Base-by-base conservation (phyloP, 257 asterid species). In the Solanum rostratum region DNA sequence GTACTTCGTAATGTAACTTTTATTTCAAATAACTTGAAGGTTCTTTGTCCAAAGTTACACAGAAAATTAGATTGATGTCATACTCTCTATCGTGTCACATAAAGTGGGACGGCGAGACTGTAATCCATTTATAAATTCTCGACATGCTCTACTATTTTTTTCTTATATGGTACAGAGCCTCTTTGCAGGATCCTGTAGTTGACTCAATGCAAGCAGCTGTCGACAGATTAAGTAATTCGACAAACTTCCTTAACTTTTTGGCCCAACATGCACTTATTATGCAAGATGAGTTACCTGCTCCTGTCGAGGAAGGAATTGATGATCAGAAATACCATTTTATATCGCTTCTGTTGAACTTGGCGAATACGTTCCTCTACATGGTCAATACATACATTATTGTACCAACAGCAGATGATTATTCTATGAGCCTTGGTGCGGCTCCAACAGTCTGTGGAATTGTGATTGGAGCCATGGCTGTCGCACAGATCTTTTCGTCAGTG, bases 251-350 rank as follows among this genome's bases (percentile, higher is more conserved):
- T 24, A 88, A 90, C 89, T 97, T 92, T 85, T 84, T 97, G 86
- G 99, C 96, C 6, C 98, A 97, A 85, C 99, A 97, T 91, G 99
- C 99, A 60, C 96, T 97, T 88, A 97, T 97, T 86, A 93, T 95
- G 97, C 98, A 93, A 79, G 99, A 97, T 60, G 98, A 95, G 86
- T 89, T 95, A 83, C 98, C 98, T 39, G 86, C 90, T 81, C 85
- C 91, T 53, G 82, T 84, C 41, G 98, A 93, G 53, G 98, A 94
- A 59, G 91, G 85, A 43, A 91, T 79, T 66, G 96, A 90, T 19
- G 97, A 97, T 83, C 88, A 90, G 82, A 87, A 90, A 90, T 97
- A 97, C 91, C 98, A 97, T 88, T 95, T 94, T 86, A 93, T 95
- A 90, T 94, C 99, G 20, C 99, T 97, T 70, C 69, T 95, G 63